phyloP scores from a whole-genome alignment of 2,329 filamentous ascomycete species.

The Aspergillus pseudonomiae region DNA sequence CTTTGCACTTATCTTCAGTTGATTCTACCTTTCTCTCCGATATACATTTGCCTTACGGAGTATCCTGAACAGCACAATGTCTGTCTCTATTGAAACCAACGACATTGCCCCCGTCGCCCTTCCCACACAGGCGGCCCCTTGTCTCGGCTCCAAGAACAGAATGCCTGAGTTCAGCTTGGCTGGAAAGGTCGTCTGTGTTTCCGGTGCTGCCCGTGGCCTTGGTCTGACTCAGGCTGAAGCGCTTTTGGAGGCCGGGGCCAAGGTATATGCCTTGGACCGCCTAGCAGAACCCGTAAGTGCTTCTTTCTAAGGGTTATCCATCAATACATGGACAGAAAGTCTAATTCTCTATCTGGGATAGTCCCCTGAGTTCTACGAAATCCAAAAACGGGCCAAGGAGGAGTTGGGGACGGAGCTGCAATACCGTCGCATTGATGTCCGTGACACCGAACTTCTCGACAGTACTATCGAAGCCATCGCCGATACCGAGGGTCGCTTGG shows the following conservation, averaged over 20 bases:
- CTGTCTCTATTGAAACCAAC: slow-evolving; percentile 38
- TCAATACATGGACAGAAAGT: neutral
- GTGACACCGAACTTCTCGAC: slow-evolving; percentile 70
- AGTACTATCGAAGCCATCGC: slow-evolving; percentile 70
- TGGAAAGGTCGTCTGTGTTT: slow-evolving; percentile 71
- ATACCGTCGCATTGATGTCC: slow-evolving; percentile 80
- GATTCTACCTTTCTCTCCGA: neutral
- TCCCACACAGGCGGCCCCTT: slow-evolving; percentile 29
- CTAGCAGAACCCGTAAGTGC: slow-evolving; percentile 41
- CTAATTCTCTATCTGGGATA: slow-evolving; percentile 14
- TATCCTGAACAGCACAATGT: slow-evolving; percentile 27
- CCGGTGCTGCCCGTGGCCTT: slow-evolving; percentile 71
- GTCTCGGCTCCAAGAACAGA: slow-evolving; percentile 37
- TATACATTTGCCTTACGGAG: neutral
- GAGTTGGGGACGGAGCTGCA: slow-evolving; percentile 69
- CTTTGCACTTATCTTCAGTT: neutral
- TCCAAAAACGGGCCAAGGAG: slow-evolving; percentile 64
- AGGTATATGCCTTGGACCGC: slow-evolving; percentile 49
- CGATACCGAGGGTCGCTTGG: slow-evolving; percentile 69
- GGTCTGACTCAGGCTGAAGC: slow-evolving; percentile 75
- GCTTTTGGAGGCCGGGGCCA: slow-evolving; percentile 74
- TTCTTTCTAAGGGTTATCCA: neutral
- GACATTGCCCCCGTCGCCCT: slow-evolving; percentile 30
- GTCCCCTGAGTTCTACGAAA: slow-evolving; percentile 63
- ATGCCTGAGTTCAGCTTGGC: slow-evolving; percentile 76